Conservation (phyloP, 2,329 filamentous ascomycete genomes). For the Colletotrichum karsti region DNA sequence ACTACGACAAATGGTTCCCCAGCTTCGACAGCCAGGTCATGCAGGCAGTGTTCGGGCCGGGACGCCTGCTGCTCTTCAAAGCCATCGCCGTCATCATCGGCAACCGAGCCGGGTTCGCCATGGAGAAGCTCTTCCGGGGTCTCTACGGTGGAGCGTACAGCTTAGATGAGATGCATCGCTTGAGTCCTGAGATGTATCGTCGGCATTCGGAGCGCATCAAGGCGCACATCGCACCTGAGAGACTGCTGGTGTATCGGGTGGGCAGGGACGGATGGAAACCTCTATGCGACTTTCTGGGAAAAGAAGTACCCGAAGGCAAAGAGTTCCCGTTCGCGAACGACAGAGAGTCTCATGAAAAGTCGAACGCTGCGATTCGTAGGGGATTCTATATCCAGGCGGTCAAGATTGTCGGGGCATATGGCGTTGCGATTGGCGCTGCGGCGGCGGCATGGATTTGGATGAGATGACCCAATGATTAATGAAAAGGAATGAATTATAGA, state of each 20-base stretch:
- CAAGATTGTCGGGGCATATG: not conserved
- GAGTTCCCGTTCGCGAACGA: conserved; percentile 45
- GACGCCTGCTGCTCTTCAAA: conserved; percentile 29
- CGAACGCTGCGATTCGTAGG: not conserved
- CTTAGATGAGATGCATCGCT: not conserved
- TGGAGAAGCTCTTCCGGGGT: conserved; percentile 38
- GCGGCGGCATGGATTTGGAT: not conserved
- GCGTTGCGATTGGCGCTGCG: not conserved
- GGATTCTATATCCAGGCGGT: conserved; percentile 49
- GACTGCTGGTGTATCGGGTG: conserved; percentile 21
- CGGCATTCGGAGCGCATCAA: conserved; percentile 24
- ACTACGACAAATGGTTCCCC: conserved; percentile 40
- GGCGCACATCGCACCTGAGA: conserved; percentile 6
- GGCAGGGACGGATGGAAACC: conserved; percentile 50
- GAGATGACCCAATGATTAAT: not conserved
- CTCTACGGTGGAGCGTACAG: conserved; percentile 30
- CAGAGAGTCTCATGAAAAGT: not conserved
- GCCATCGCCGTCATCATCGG: conserved; percentile 42
- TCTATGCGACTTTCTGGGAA: conserved; percentile 50
- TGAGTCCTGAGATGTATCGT: not conserved
- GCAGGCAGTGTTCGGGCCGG: conserved; percentile 33
- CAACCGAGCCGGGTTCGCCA: conserved; percentile 33
- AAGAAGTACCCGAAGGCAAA: conserved; percentile 39
- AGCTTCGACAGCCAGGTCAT: conserved; percentile 41
- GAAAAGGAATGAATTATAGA: too few relatives aligned